These are phyloP conservation scores for Gnomoniopsis smithogilvyi DNA, from an alignment of 2,329 filamentous ascomycete species.

Conservation along the genomic window DNA sequence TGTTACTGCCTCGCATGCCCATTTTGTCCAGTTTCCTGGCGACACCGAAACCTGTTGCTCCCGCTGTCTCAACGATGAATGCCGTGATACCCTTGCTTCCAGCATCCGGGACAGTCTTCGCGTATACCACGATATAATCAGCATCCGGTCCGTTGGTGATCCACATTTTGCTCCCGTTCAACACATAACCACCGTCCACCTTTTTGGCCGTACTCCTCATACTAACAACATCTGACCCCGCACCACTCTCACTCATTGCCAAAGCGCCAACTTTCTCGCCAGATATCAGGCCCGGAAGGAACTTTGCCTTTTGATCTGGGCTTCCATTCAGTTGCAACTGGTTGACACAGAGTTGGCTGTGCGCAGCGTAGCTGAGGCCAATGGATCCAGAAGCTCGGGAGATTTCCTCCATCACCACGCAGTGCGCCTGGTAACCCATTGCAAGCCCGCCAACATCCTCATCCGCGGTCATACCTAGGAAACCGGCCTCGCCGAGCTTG, in stretches of 20 bases:
- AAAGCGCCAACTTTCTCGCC: slow-evolving; percentile 81
- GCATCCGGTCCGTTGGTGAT: slow-evolving; percentile 98
- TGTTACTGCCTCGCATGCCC: slow-evolving; percentile 96
- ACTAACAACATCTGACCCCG: slow-evolving; percentile 89
- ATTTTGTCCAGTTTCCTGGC: slow-evolving; percentile 94
- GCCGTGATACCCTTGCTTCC: slow-evolving; percentile 91
- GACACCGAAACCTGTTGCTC: slow-evolving; percentile 73
- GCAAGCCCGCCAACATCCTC: slow-evolving; percentile 86
- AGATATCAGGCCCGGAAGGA: slow-evolving; percentile 76
- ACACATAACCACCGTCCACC: slow-evolving; percentile 78
- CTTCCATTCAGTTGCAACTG: slow-evolving; percentile 89
- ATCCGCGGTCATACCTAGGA: slow-evolving; percentile 90
- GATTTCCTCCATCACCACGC: slow-evolving; percentile 91
- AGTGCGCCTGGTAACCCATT: slow-evolving; percentile 96
- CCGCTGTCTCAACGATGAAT: slow-evolving; percentile 75
- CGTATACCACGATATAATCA: slow-evolving; percentile 92
- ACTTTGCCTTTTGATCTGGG: slow-evolving; percentile 72
- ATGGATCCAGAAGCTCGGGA: slow-evolving; percentile 81
- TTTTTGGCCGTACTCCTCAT: slow-evolving; percentile 85
- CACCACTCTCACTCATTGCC: slow-evolving; percentile 91
- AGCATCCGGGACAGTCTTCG: slow-evolving; percentile 80
- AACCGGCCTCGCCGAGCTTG: slow-evolving; percentile 87
- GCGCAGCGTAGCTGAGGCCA: slow-evolving; percentile 89
- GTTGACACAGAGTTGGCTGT: slow-evolving; percentile 95
- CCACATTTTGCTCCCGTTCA: slow-evolving; percentile 98